Evolutionary conservation across 352 stramenopile genomes (phyloP), one percentile per base, ranked within the genome.

Genomic region (Pythium scleroteichum): DNA sequence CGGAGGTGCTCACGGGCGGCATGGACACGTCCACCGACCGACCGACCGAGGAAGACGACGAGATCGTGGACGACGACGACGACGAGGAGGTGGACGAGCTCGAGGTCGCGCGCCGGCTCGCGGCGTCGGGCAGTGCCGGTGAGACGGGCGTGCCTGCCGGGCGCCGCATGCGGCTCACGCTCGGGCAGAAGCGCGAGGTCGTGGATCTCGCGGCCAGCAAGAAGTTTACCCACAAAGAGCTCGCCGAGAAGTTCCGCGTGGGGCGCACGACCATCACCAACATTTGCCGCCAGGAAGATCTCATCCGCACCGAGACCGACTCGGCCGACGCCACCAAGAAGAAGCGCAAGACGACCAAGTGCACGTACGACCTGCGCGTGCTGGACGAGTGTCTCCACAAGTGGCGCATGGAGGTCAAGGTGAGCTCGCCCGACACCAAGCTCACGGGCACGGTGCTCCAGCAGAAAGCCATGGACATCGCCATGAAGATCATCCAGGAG

Each of bases 361-460:
- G 82, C 69, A 83, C 81, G 45, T 92, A 92, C 65, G 82, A 94
- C 57, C 68, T 92, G 62, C 79, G 79, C 20, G 74, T 92, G 60
- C 62, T 94, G 32, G 82, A 92, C 66, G 82, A 94, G 68, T 89
- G 78, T 66, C 64, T 94, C 53, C 83, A 94, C 72, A 94, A 94
- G 75, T 92, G 82, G 85, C 78, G 85, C 45, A 92, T 94, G 82
- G 85, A 94, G 63, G 68, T 88, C 40, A 88, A 88, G 45, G 82
- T 94, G 29, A 90, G 77, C 64, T 88, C 66, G 13, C 85, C 85
- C 0, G 85, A 94, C 46, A 85, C 68, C 17, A 90, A 92, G 66
- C 70, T 94, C 63, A 94, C 85, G 16, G 85, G 85, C 62, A 88
- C 81, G 0, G 77, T 89, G 29, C 68, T 94, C 51, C 85, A 94